Percentiles rank a stretch among this genome's conserved stretches.
Conservation (phyloP, 2,329 filamentous ascomycete species). For the Aspergillus aculeatus region DNA sequence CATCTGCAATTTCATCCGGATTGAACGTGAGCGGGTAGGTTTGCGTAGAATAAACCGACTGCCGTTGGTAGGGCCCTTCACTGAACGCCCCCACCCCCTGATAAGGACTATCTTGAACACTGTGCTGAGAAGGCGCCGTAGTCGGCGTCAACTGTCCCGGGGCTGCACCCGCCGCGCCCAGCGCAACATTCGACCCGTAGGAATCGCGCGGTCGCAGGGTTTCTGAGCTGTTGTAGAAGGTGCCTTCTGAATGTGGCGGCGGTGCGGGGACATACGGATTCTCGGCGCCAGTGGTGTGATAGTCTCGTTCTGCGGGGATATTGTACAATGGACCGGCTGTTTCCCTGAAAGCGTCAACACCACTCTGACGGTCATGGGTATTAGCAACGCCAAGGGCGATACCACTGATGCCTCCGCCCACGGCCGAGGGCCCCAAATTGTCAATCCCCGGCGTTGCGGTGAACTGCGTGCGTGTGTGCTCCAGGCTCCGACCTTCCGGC, state of each 20-base stretch:
- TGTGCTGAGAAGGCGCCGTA: slow-evolving; percentile 46
- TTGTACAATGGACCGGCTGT: slow-evolving; percentile 28
- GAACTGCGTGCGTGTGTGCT: slow-evolving; percentile 34
- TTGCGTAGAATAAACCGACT: slow-evolving; percentile 52
- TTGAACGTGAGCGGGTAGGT: slow-evolving; percentile 60
- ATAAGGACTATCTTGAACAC: slow-evolving; percentile 47
- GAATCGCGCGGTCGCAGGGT: slow-evolving; percentile 39
- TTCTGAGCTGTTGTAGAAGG: slow-evolving; percentile 21
- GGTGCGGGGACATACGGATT: slow-evolving; percentile 37
- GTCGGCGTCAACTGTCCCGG: slow-evolving; percentile 36
- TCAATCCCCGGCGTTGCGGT: slow-evolving; percentile 62
- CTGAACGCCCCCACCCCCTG: slow-evolving; percentile 41
- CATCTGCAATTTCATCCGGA: slow-evolving; percentile 77
- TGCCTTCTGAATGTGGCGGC: slow-evolving; percentile 12
- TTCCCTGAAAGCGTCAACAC: slow-evolving; percentile 59
- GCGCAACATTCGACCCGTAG: slow-evolving; percentile 38
- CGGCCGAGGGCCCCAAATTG: slow-evolving; percentile 63
- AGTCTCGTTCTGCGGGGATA: slow-evolving; percentile 37
- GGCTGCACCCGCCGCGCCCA: slow-evolving; percentile 34
- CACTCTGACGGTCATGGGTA: slow-evolving; percentile 63
- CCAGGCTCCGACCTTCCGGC: slow-evolving; percentile 14
- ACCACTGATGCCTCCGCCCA: slow-evolving; percentile 64
- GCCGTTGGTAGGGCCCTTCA: slow-evolving; percentile 67
- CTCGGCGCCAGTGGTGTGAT: slow-evolving; percentile 36
- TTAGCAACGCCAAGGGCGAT: slow-evolving; percentile 67